These are phyloP conservation scores for Penicillium lagena DNA, from an alignment of 495 filamentous ascomycete species.

Conservation along the genomic window DNA sequence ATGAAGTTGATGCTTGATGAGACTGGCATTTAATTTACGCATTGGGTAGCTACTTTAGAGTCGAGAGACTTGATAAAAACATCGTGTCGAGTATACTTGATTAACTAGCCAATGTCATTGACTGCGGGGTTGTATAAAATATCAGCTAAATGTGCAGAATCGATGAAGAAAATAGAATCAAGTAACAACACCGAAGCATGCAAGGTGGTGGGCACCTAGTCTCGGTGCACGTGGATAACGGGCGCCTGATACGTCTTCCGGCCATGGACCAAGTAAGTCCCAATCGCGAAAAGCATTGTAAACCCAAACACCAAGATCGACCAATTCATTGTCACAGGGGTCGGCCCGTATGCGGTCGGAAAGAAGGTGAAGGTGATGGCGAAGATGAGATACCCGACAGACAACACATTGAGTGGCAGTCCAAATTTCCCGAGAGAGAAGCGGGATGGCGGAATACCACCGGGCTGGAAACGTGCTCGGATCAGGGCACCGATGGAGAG, in stretches of 20 bases:
- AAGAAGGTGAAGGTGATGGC: constrained; percentile 43
- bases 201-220: no score
- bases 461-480: constrained; percentile 15
- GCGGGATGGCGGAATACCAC: constrained; percentile 15
- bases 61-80: no score
- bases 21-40: no score
- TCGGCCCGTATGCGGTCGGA: constrained; percentile 28
- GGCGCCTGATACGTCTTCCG: constrained; percentile 36
- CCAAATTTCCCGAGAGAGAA: constrained; percentile 20
- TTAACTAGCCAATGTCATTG: no score
- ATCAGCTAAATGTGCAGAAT: no score
- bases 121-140: no score
- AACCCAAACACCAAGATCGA: constrained; percentile 34
- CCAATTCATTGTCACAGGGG: constrained; percentile 35
- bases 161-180: no score
- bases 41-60: no score
- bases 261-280: constrained; percentile 37
- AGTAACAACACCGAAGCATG: no score
- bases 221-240: constrained; percentile 14
- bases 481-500: constrained; percentile 26
- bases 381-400: constrained; percentile 19
- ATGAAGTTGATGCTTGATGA: no score
- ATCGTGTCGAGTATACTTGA: no score
- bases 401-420: constrained; percentile 18
- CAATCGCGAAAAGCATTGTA: constrained; percentile 34